These are phyloP conservation scores for Leccinum ponderosum DNA, from an alignment of 1,284 basidiomycete genomes.

Conservation along the genomic window DNA sequence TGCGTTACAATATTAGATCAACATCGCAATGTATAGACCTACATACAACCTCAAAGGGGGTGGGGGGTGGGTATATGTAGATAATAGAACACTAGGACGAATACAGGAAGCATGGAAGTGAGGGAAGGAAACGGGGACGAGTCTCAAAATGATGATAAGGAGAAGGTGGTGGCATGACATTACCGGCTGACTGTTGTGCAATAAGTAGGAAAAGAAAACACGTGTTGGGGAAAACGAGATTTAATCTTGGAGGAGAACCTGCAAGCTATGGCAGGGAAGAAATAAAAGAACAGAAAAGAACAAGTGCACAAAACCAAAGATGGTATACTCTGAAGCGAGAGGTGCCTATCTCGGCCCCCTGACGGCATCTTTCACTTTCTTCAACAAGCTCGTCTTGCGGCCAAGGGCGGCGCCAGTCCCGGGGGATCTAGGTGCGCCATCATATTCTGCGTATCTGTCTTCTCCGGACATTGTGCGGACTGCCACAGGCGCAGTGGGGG, in stretches of 20 bases:
- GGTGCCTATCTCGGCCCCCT: conserved; percentile 50
- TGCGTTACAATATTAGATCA: conserved; percentile 34
- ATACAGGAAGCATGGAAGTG: conserved; percentile 33
- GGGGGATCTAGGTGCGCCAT: conserved; percentile 36
- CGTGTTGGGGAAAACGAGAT: background rate
- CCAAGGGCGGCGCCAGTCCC: conserved; percentile 51
- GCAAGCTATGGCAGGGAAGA: conserved; percentile 3
- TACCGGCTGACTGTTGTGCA: conserved; percentile 6
- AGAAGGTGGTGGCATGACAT: conserved; percentile 6
- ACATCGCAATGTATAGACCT: conserved; percentile 31
- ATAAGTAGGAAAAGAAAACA: background rate
- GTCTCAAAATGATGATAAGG: conserved; percentile 11
- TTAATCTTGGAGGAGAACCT: conserved; percentile 9
- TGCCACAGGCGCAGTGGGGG: conserved; percentile 38
- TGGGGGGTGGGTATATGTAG: conserved; percentile 34
- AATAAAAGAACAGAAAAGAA: conserved; percentile 1
- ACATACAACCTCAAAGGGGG: conserved; percentile 32
- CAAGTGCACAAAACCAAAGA: conserved; percentile 5
- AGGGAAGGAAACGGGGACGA: conserved; percentile 1
- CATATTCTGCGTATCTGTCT: conserved; percentile 50
- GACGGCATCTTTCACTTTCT: conserved; percentile 73
- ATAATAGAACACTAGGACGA: conserved; percentile 28
- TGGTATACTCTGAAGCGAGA: conserved; percentile 7
- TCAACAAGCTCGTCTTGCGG: conserved; percentile 75
- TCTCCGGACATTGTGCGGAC: conserved; percentile 34